phyloP scores from a whole-genome alignment of 1,139 yeast species.

The Debaryomyces nepalensis region DNA sequence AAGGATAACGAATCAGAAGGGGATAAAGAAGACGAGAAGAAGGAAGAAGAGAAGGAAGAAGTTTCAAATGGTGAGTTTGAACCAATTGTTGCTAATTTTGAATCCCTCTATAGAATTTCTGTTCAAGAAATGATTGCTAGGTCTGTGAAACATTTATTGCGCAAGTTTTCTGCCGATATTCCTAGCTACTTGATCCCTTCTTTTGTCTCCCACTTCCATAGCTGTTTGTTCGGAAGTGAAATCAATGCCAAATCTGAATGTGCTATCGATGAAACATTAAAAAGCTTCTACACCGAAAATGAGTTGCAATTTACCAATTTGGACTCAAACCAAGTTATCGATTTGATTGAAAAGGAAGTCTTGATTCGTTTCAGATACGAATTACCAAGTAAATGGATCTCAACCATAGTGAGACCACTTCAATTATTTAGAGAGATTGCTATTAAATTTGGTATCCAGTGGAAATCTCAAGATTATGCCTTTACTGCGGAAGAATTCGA shows the following conservation, averaged over 20 bases:
- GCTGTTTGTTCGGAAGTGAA: conserved; percentile 63
- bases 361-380: conserved; percentile 62
- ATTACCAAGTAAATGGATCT: conserved; percentile 55
- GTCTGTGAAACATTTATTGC: conserved; percentile 74
- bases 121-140: conserved; percentile 79
- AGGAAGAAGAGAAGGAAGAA: conserved; percentile 33
- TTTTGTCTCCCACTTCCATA: conserved; percentile 73
- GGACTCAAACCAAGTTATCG: conserved; percentile 49
- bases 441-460: conserved; percentile 83
- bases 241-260: conserved; percentile 50
- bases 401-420: conserved; percentile 34
- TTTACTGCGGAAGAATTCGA: conserved; percentile 55
- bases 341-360: conserved; percentile 56
- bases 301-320: conserved; percentile 51
- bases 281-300: conserved; percentile 44
- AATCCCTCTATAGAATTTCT: conserved; percentile 53
- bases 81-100: conserved; percentile 47
- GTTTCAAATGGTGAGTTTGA: conserved; percentile 46
- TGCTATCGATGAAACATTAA: conserved; percentile 47
- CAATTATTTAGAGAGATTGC: conserved; percentile 75
- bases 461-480: conserved; percentile 60
- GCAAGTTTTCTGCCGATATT: conserved; percentile 47
- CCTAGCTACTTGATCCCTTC: conserved; percentile 63
- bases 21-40: conserved; percentile 34
- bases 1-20: conserved; percentile 37